phyloP scores from a whole-genome alignment of 23 red algal genomes.

The Gracilariopsis chorda region DNA sequence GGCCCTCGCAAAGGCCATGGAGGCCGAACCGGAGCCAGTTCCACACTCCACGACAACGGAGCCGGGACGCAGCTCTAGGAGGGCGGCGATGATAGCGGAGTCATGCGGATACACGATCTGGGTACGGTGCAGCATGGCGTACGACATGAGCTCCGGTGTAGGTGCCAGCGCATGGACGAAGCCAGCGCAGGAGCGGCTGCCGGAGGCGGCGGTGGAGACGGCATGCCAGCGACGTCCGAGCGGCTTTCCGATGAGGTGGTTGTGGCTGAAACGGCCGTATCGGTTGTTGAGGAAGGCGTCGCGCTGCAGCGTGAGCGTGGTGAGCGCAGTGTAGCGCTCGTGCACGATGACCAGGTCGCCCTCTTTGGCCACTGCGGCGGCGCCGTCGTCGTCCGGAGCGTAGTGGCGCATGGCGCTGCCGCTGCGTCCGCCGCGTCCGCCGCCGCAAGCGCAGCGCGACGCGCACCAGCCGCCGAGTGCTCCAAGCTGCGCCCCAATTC shows the following conservation, averaged over 20 bases:
- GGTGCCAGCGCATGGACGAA: slow-evolving; percentile 79
- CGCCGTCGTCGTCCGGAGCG: background rate
- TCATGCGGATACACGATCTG: slow-evolving; percentile 97
- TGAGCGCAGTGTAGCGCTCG: slow-evolving; percentile 39
- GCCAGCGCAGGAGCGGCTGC: slow-evolving; percentile 8
- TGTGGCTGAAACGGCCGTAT: slow-evolving; percentile 64
- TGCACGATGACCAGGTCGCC: slow-evolving; percentile 71
- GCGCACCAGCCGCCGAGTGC: too few species aligned
- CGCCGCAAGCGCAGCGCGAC: too few species aligned
- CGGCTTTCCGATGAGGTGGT: slow-evolving; percentile 25
- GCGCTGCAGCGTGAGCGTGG: background rate
- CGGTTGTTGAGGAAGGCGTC: slow-evolving; percentile 61
- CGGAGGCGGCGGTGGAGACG: background rate
- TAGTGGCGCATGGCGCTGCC: background rate
- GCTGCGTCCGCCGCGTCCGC: background rate
- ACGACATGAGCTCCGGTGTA: slow-evolving; percentile 70
- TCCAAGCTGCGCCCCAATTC: too few species aligned
- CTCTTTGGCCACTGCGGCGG: background rate
- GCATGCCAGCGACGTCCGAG: slow-evolving; percentile 62
- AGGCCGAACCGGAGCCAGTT: slow-evolving; percentile 81
- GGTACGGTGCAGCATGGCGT: slow-evolving; percentile 79
- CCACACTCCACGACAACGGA: slow-evolving; percentile 77
- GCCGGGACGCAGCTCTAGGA: slow-evolving; percentile 76
- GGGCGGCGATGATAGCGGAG: slow-evolving; percentile 50
- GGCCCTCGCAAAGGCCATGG: slow-evolving; percentile 66